A percentile compares a stretch with the other conserved stretches of the same genome.
Evolutionary conservation across 495 filamentous ascomycete genomes (phyloP).

Genomic region (Penicillium fimorum): DNA sequence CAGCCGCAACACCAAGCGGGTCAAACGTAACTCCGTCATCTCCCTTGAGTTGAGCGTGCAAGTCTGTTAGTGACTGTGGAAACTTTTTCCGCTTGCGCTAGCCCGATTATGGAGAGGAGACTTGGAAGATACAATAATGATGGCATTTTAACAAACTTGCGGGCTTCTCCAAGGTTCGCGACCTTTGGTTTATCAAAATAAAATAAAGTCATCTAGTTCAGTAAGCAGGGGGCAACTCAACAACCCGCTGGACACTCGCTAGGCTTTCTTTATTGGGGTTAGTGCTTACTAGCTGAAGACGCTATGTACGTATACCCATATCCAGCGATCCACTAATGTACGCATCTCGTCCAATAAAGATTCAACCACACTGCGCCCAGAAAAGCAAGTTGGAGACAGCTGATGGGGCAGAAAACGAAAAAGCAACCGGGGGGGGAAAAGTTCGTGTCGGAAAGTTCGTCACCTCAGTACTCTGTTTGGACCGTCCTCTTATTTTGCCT

Average conservation of each 20-base stretch:
- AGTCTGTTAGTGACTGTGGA: constrained; percentile 3
- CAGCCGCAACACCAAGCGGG: constrained; percentile 32
- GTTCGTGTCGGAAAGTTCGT: too few relatives aligned
- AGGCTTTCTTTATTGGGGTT: not conserved
- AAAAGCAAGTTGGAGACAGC: not conserved
- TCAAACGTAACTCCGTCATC: constrained; percentile 28
- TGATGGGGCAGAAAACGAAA: too few relatives aligned
- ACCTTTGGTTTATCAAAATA: not conserved
- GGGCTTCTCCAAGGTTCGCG: not conserved
- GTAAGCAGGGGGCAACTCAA: not conserved
- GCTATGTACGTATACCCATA: not conserved
- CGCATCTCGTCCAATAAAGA: not conserved
- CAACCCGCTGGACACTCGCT: not conserved
- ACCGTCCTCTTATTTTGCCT: too few relatives aligned
- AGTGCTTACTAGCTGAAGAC: constrained; percentile 4
- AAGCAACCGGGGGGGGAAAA: too few relatives aligned
- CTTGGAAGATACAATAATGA: not conserved
- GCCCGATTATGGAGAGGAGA: not conserved
- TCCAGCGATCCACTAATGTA: not conserved
- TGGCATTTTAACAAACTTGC: not conserved
- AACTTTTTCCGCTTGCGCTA: not conserved
- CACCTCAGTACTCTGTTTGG: too few relatives aligned
- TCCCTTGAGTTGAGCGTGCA: constrained; percentile 7
- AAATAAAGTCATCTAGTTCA: too few relatives aligned
- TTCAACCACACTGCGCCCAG: too few relatives aligned